Conservation (phyloP, 306 rosid genomes). For the Vigna angularis region DNA sequence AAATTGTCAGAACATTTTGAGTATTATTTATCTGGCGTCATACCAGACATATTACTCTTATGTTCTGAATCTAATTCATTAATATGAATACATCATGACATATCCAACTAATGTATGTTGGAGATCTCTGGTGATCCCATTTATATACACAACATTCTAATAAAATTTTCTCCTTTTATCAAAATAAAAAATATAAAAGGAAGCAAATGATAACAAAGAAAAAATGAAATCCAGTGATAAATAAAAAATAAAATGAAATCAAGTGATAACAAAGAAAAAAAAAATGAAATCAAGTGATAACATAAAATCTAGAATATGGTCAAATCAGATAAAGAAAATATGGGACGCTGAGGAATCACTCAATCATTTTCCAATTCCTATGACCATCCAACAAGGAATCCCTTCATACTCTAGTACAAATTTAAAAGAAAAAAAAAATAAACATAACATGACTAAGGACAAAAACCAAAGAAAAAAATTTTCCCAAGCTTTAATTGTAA, state of each 20-base stretch:
- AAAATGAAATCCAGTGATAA: neutral
- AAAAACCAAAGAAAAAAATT: neutral
- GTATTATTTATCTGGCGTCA: neutral
- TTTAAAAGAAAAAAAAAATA: neutral
- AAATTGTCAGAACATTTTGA: neutral
- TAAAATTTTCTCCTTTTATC: neutral
- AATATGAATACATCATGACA: neutral
- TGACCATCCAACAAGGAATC: too few species aligned
- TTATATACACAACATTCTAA: neutral
- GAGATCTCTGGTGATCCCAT: neutral
- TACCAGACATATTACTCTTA: neutral
- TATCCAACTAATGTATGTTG: neutral
- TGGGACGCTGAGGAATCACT: too few species aligned
- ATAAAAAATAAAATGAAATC: neutral
- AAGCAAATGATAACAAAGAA: neutral
- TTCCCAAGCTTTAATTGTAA: neutral
- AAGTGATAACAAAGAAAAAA: neutral
- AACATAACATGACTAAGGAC: neutral
- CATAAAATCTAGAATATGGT: too few species aligned
- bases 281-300: neutral
- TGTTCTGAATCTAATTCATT: neutral
- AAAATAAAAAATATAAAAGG: conserved; percentile 3
- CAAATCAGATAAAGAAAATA: too few species aligned
- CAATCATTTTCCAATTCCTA: too few species aligned
- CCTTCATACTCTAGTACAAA: neutral